Evolutionary conservation across 2,329 filamentous ascomycete genomes (phyloP).

Genomic region (Fusarium concolor): DNA sequence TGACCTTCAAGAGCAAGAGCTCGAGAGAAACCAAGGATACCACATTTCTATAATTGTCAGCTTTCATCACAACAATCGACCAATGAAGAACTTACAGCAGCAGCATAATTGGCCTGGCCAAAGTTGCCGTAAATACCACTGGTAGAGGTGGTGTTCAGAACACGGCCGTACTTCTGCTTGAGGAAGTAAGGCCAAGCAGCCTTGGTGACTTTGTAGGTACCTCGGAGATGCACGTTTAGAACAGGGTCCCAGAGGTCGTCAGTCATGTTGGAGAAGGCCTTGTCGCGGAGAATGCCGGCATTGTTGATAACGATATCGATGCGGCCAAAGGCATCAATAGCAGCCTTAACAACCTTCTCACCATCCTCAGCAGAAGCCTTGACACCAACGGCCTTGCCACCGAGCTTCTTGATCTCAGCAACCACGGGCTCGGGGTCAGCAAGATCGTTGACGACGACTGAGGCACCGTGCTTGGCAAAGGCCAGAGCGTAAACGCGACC

Average conservation of each 20-base stretch:
- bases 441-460: slow-evolving; percentile 96
- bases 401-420: slow-evolving; percentile 88
- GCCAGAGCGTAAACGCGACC: slow-evolving; percentile 90
- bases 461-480: slow-evolving; percentile 85
- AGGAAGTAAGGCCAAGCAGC: slow-evolving; percentile 97
- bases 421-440: slow-evolving; percentile 91
- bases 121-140: slow-evolving; percentile 99
- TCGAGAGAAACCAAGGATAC: slow-evolving; percentile 94
- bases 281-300: slow-evolving; percentile 96
- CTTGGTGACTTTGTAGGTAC: slow-evolving; percentile 97
- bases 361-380: slow-evolving; percentile 96
- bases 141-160: slow-evolving; percentile 96
- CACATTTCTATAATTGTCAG: slow-evolving; percentile 73
- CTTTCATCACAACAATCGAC: background rate
- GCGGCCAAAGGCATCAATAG: slow-evolving; percentile 92
- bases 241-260: slow-evolving; percentile 94
- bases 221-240: slow-evolving; percentile 89
- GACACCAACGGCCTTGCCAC: slow-evolving; percentile 90
- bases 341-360: slow-evolving; percentile 88
- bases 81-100: slow-evolving; percentile 70
- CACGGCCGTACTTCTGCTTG: slow-evolving; percentile 97
- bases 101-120: slow-evolving; percentile 96
- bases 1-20: slow-evolving; percentile 91
- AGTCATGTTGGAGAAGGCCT: slow-evolving; percentile 98
- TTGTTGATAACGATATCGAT: slow-evolving; percentile 98